Percentiles rank a stretch among this genome's conserved stretches.
Evolutionary conservation across 306 rosid genomes (phyloP).

Genomic region (Fragaria iinumae): DNA sequence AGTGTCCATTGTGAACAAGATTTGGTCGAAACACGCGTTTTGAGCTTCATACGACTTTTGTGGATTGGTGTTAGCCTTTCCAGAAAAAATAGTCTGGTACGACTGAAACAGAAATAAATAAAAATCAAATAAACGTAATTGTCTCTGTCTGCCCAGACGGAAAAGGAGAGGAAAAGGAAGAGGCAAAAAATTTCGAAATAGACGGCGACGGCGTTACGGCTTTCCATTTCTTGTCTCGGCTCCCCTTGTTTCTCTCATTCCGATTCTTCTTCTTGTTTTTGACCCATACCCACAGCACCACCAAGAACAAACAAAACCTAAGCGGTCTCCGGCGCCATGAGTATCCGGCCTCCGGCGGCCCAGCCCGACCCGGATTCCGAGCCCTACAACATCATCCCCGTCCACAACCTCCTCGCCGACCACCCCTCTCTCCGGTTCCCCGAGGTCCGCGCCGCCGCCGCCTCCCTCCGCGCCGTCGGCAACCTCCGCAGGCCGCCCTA

Average conservation of each 20-base stretch:
- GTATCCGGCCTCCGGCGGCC: no score
- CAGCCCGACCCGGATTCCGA: slow-evolving; percentile 39
- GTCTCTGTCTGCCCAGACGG: background rate
- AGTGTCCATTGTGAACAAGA: no score
- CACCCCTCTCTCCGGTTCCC: slow-evolving; percentile 90
- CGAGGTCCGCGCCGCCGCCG: slow-evolving; percentile 82
- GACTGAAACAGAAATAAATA: no score
- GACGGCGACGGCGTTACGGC: background rate
- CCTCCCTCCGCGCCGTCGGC: slow-evolving; percentile 63
- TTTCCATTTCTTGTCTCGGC: background rate
- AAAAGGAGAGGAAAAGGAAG: background rate
- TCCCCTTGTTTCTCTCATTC: background rate
- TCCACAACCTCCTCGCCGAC: slow-evolving; percentile 81
- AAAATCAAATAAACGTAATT: no score
- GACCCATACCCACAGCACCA: no score
- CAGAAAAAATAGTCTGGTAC: no score
- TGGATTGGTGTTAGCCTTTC: no score
- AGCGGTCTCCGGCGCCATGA: no score
- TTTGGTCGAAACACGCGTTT: no score
- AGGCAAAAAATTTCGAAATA: background rate
- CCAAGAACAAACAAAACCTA: no score
- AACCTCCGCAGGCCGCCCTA: slow-evolving; percentile 73
- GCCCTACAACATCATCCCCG: slow-evolving; percentile 76
- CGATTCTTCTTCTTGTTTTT: no score
- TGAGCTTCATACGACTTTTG: no score